phyloP scores from a whole-genome alignment of 2,329 filamentous ascomycete genomes.

The Cryphonectria japonica region DNA sequence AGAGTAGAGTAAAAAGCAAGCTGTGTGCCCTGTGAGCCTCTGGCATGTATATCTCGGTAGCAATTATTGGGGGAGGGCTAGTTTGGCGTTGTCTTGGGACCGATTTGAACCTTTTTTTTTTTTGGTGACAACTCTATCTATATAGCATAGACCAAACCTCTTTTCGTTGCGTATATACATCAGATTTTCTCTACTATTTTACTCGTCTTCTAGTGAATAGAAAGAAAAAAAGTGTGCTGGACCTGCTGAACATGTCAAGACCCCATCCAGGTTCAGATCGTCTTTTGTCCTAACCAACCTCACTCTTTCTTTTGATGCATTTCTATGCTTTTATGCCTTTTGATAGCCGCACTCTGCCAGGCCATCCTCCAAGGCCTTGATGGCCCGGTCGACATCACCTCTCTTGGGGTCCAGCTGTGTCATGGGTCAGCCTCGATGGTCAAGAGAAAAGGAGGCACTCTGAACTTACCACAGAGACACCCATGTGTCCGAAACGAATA shows the following conservation, averaged over 20 bases:
- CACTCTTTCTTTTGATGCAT: constrained; percentile 24
- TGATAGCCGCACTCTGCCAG: constrained; percentile 74
- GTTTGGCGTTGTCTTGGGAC: not conserved
- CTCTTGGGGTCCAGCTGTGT: constrained; percentile 72
- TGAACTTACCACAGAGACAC: constrained; percentile 77
- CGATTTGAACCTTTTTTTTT: constrained; percentile 2
- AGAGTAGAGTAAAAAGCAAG: not conserved
- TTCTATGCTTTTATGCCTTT: constrained; percentile 42
- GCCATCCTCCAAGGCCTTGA: constrained; percentile 75
- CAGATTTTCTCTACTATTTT: constrained; percentile 21
- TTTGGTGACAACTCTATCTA: constrained; percentile 7
- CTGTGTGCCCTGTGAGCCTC: not conserved
- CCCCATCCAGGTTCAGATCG: not conserved
- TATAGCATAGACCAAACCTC: constrained; percentile 4
- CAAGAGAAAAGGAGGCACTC: not conserved
- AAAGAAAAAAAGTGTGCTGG: not conserved
- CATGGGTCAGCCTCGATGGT: constrained; percentile 4
- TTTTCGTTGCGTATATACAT: not conserved
- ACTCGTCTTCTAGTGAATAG: not conserved
- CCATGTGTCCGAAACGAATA: constrained; percentile 97
- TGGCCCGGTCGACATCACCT: constrained; percentile 81
- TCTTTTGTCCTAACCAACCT: constrained; percentile 13
- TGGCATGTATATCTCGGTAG: not conserved
- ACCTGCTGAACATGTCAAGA: not conserved
- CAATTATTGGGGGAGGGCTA: not conserved